Conservation (phyloP, 2,329 filamentous ascomycete genomes). For the Aspergillus pseudoglaucus region DNA sequence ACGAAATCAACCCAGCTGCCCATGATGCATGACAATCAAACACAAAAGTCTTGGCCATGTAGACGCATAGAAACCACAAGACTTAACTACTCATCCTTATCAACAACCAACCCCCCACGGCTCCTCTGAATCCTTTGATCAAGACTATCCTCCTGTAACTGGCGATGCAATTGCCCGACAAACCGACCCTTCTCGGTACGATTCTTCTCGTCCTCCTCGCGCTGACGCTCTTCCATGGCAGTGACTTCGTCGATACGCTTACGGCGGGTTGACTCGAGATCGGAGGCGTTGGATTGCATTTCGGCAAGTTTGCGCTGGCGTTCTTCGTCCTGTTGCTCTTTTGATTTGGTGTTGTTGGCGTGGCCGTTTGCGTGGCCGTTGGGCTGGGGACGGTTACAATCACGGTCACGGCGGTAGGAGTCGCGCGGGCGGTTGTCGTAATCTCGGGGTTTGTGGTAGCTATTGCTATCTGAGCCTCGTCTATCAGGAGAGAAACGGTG, state of each 20-base stretch:
- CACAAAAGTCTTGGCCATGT: too few species aligned
- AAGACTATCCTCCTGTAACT: conserved; percentile 28
- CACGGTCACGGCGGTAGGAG: neutral
- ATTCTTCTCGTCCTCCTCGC: conserved; percentile 57
- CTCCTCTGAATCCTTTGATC: conserved; percentile 30
- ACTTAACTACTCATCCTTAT: conserved; percentile 16
- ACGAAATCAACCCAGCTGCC: too few species aligned
- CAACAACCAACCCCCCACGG: conserved; percentile 27
- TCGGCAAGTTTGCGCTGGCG: conserved; percentile 54
- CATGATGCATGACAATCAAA: too few species aligned
- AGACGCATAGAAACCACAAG: neutral
- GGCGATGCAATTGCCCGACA: conserved; percentile 27
- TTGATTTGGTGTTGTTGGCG: conserved; percentile 13
- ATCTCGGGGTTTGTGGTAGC: conserved; percentile 14
- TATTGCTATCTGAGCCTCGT: neutral
- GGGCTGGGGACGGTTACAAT: neutral
- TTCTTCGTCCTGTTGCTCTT: conserved; percentile 23
- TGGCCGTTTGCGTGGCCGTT: conserved; percentile 2
- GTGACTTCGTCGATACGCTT: conserved; percentile 61
- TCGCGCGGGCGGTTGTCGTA: conserved; percentile 2
- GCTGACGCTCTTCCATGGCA: conserved; percentile 57
- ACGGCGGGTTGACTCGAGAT: conserved; percentile 64
- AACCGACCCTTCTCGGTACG: conserved; percentile 31
- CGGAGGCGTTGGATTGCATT: conserved; percentile 65
- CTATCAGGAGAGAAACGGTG: neutral